A percentile compares a stretch with the other conserved stretches of the same genome.
Evolutionary conservation across 352 stramenopile genomes (phyloP).

Genomic region (Saprolegnia parasitica): DNA sequence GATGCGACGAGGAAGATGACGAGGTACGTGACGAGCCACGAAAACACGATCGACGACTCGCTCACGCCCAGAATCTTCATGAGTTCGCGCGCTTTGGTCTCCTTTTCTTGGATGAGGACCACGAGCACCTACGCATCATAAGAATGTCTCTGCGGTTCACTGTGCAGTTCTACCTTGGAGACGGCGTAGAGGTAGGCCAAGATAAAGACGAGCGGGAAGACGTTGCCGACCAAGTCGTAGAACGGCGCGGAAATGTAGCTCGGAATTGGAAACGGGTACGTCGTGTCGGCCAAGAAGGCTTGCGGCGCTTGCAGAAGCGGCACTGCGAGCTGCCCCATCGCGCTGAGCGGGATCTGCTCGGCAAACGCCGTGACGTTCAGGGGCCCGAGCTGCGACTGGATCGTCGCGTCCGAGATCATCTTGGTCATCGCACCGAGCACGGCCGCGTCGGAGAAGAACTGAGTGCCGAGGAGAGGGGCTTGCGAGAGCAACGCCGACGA

Average conservation of each 20-base stretch:
- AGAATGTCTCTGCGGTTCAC: neutral
- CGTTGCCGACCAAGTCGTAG: constrained; percentile 58
- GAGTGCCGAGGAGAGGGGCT: neutral
- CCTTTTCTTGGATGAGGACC: constrained; percentile 90
- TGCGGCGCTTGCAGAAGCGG: constrained; percentile 58
- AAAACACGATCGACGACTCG: constrained; percentile 54
- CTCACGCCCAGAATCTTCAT: constrained; percentile 93
- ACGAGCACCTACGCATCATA: constrained; percentile 48
- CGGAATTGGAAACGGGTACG: constrained; percentile 56
- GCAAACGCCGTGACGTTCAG: constrained; percentile 39
- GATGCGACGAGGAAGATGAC: constrained; percentile 67
- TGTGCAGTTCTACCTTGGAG: constrained; percentile 48
- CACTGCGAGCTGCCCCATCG: constrained; percentile 33
- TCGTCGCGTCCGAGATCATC: neutral
- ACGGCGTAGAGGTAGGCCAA: constrained; percentile 88
- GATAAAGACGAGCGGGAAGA: constrained; percentile 88
- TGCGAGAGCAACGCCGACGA: neutral
- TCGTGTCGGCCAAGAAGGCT: constrained; percentile 38
- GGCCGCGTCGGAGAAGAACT: neutral
- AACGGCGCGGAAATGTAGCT: constrained; percentile 57
- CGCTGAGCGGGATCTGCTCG: neutral
- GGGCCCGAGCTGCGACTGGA: constrained; percentile 29
- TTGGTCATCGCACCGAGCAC: neutral
- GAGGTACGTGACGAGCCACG: constrained; percentile 81
- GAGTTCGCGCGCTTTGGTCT: constrained; percentile 85